These are phyloP conservation scores for Colletotrichum chlorophyti DNA, from an alignment of 2,329 filamentous ascomycete genomes.

Conservation along the genomic window DNA sequence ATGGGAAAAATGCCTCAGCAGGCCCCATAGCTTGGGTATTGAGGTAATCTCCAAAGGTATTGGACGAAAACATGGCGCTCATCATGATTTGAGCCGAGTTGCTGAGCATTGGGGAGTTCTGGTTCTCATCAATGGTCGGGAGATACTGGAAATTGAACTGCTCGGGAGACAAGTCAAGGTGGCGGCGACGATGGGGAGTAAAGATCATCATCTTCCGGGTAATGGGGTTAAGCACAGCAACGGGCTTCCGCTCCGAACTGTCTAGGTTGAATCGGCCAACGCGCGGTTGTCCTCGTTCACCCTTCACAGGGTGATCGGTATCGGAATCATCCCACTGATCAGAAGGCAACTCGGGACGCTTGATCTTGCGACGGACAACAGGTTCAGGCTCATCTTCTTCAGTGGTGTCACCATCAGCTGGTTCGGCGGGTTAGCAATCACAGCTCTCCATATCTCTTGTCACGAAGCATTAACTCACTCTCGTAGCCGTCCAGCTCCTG, in stretches of 20 bases:
- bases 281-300: slow-evolving; percentile 58
- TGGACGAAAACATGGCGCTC: slow-evolving; percentile 70
- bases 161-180: slow-evolving; percentile 61
- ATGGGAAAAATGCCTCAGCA: slow-evolving; percentile 78
- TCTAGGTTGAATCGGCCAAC: slow-evolving; percentile 62
- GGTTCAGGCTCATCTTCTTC: slow-evolving; percentile 64
- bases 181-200: slow-evolving; percentile 57
- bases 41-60: slow-evolving; percentile 62
- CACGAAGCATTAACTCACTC: slow-evolving; percentile 53
- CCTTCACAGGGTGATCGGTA: slow-evolving; percentile 55
- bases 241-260: slow-evolving; percentile 61
- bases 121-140: slow-evolving; percentile 41
- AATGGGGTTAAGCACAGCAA: slow-evolving; percentile 63
- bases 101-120: slow-evolving; percentile 64
- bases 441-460: neutral
- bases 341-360: slow-evolving; percentile 43
- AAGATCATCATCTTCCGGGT: slow-evolving; percentile 70
- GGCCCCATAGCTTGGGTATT: slow-evolving; percentile 74
- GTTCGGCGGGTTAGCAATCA: slow-evolving; percentile 25
- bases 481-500: slow-evolving; percentile 64
- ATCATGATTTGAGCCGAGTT: slow-evolving; percentile 81
- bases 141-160: slow-evolving; percentile 57
- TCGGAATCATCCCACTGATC: slow-evolving; percentile 50
- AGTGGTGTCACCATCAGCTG: slow-evolving; percentile 68
- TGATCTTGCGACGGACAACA: slow-evolving; percentile 54